These are phyloP conservation scores for Camptophora hylomeconis DNA, from an alignment of 2,329 filamentous ascomycete species.

Conservation along the genomic window DNA sequence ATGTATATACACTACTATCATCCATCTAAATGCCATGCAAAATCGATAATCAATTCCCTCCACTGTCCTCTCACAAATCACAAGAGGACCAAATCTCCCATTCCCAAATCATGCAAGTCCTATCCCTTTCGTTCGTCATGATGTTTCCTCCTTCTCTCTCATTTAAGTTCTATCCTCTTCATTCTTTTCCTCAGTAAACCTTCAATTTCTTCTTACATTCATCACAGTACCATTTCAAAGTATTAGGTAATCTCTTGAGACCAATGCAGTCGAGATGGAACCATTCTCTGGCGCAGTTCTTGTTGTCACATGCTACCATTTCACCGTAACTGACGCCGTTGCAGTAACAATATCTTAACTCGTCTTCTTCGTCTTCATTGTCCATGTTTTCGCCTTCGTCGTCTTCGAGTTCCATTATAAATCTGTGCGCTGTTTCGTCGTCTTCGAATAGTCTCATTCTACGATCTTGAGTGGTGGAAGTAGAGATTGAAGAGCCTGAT, in stretches of 20 bases:
- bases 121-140: no score
- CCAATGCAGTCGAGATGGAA: constrained; percentile 76
- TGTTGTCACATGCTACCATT: constrained; percentile 71
- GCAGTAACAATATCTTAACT: constrained; percentile 68
- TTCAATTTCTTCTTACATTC: constrained; percentile 60
- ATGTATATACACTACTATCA: no score
- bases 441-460: not conserved
- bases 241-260: constrained; percentile 64
- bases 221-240: constrained; percentile 72
- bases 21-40: no score
- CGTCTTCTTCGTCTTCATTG: constrained; percentile 53
- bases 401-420: constrained; percentile 17
- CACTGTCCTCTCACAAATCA: no score
- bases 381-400: constrained; percentile 29
- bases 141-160: no score
- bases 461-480: constrained; percentile 1
- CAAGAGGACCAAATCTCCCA: no score
- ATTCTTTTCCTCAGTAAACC: no score
- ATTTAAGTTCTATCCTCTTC: no score
- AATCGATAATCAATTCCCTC: no score
- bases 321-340: constrained; percentile 69
- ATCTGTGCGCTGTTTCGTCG: constrained; percentile 9
- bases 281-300: constrained; percentile 64
- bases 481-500: constrained; percentile 22
- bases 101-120: no score